Conservation (phyloP, 805 yeast genomes). For the Cyberlindnera suaveolens region DNA sequence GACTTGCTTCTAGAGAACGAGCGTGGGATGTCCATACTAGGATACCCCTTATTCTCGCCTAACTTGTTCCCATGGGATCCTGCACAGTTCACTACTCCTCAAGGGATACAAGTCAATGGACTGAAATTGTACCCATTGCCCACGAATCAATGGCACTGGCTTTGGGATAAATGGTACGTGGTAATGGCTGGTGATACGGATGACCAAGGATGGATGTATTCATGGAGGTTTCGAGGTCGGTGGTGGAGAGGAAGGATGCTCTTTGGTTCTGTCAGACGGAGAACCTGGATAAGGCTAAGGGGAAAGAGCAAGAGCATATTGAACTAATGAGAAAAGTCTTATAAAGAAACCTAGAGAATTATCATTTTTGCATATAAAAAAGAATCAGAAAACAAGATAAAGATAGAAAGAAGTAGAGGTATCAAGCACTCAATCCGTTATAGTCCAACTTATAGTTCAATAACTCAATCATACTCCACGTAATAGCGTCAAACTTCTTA, state of each 20-base stretch:
- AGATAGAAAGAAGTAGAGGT: not conserved
- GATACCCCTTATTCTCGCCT: slow-evolving; percentile 44
- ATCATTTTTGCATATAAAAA: not conserved
- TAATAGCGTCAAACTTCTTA: slow-evolving; percentile 19
- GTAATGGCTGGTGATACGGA: slow-evolving; percentile 65
- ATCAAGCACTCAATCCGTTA: slow-evolving; percentile 1
- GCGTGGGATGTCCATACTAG: slow-evolving; percentile 46
- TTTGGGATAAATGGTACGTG: slow-evolving; percentile 68
- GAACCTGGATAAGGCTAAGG: slow-evolving; percentile 53
- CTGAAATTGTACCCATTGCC: slow-evolving; percentile 36
- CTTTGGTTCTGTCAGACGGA: slow-evolving; percentile 51
- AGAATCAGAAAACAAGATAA: not conserved
- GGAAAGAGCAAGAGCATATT: not conserved
- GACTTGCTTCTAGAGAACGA: slow-evolving; percentile 49
- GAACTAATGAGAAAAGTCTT: not conserved
- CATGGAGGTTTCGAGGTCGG: slow-evolving; percentile 39
- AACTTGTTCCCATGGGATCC: slow-evolving; percentile 45
- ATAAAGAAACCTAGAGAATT: not conserved
- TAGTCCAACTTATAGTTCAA: slow-evolving; percentile 13
- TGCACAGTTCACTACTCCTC: slow-evolving; percentile 20
- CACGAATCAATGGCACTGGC: slow-evolving; percentile 59
- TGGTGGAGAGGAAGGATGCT: slow-evolving; percentile 53
- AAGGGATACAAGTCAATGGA: slow-evolving; percentile 18
- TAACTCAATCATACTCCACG: slow-evolving; percentile 17
- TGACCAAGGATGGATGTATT: slow-evolving; percentile 81